Conservation (phyloP, 495 filamentous ascomycete species). For the Mycothermus thermophilus region DNA sequence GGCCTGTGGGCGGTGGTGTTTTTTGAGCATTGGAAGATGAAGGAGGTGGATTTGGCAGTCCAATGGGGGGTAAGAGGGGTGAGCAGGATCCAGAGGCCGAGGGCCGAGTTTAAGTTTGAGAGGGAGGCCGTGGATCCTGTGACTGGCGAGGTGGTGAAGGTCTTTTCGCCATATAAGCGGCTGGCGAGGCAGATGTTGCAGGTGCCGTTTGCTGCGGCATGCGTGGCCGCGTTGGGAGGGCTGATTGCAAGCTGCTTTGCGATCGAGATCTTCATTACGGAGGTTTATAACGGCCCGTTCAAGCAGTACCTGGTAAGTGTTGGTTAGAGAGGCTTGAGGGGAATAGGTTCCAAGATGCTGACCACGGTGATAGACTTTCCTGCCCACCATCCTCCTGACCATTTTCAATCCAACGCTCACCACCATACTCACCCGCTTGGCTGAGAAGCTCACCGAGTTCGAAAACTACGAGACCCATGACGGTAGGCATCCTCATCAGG, state of each 20-base stretch:
- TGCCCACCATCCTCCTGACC: conserved; percentile 79
- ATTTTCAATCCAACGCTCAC: conserved; percentile 65
- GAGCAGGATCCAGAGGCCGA: conserved; percentile 61
- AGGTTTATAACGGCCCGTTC: conserved; percentile 84
- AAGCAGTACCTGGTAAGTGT: conserved; percentile 64
- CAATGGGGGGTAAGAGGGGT: conserved; percentile 88
- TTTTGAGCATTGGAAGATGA: conserved; percentile 92
- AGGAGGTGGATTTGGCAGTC: conserved; percentile 79
- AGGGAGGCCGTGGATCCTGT: conserved; percentile 60
- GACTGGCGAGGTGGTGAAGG: conserved; percentile 67
- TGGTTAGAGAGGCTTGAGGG: not conserved
- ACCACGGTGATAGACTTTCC: conserved; percentile 49
- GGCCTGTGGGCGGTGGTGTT: conserved; percentile 82
- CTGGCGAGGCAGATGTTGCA: conserved; percentile 69
- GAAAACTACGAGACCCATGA: conserved; percentile 88
- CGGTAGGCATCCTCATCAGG: conserved; percentile 22
- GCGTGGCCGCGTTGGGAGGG: conserved; percentile 53
- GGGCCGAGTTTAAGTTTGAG: conserved; percentile 68
- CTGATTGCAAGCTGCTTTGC: conserved; percentile 80
- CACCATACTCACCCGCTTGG: conserved; percentile 59
- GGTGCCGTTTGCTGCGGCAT: conserved; percentile 72
- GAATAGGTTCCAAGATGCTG: conserved; percentile 15
- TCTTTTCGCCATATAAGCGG: conserved; percentile 68
- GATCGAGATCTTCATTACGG: conserved; percentile 91
- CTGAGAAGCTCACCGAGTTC: conserved; percentile 64